Evolutionary conservation across 1,284 basidiomycete species (phyloP), one percentile per base, ranked within the genome.

Genomic region (Uromyces viciae-fabae): DNA sequence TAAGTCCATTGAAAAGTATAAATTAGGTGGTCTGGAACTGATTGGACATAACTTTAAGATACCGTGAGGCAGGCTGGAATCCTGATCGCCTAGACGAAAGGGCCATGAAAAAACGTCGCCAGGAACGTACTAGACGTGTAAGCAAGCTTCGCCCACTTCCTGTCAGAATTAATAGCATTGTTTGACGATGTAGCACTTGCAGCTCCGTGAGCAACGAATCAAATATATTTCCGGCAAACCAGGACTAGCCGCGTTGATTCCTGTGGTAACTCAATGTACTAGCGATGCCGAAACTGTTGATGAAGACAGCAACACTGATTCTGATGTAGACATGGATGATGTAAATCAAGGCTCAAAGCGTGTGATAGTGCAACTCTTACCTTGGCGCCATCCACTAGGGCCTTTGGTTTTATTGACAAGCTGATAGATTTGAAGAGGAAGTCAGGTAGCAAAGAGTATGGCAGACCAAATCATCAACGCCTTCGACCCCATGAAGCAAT

Each of bases 341-440:
- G 56, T n/a, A n/a, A 25, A 58, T 7, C 7, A 69, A 17, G 22
- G 1, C 25, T 42, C 60, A 3, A 75, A 75, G 22, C 15, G 58
- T 43, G 38, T 75, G 7, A n/a, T 15, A 31, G 58, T 75, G 19
- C 2, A 43, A 19, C 56, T 31, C 38, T 25, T 75, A 17, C 56
- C 54, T 4, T 75, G 73, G 73, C 73, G 73, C 19, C 54, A 75
- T 62, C 73, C 73, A 46, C 40, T 54, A 42, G 58, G 31, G 58
- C 58, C 3, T 31, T 75, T 17, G 15, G 49, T n/a, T 4, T 75
- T 1, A 19, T 75, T 22, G 73, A 75, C 46, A 17, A 33, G 17
- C 40, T 60, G 15, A 75, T 75, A 19, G 58, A 43, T 15, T 15
- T 43, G 17, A 62, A 75, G 28, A 28, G 36, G 25, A 14, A 75